Percentiles rank a stretch among this genome's conserved stretches.
Evolutionary conservation across 495 filamentous ascomycete genomes (phyloP).

Genomic region (Neurospora intermedia): DNA sequence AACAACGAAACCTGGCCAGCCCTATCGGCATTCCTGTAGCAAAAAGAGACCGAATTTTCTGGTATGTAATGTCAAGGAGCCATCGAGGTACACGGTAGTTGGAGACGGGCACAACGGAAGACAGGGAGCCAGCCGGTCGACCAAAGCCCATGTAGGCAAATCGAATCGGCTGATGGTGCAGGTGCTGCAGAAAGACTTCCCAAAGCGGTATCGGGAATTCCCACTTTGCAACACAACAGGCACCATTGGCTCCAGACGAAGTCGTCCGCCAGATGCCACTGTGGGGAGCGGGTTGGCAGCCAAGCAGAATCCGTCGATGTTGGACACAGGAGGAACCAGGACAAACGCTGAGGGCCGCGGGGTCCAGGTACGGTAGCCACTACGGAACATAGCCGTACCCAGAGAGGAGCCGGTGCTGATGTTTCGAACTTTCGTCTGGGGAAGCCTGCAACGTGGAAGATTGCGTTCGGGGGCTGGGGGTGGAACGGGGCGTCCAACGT

Average conservation of each 20-base stretch:
- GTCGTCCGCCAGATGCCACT: neutral
- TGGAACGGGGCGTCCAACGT: neutral
- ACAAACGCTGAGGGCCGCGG: neutral
- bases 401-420: neutral
- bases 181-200: neutral
- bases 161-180: neutral
- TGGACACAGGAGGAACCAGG: neutral
- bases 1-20: neutral
- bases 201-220: neutral
- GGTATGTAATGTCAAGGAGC: neutral
- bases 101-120: neutral
- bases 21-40: neutral
- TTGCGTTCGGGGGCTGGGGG: neutral
- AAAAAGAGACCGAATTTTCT: neutral
- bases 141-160: neutral
- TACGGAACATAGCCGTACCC: neutral
- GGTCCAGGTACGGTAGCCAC: neutral
- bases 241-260: neutral
- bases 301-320: neutral
- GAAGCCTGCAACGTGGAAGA: neutral
- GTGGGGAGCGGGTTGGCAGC: neutral
- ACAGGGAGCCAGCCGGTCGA: neutral
- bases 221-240: neutral
- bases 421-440: neutral
- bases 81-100: neutral